Base-by-base conservation (phyloP, 352 stramenopile genomes). In the Hyaloperonospora brassicae region DNA sequence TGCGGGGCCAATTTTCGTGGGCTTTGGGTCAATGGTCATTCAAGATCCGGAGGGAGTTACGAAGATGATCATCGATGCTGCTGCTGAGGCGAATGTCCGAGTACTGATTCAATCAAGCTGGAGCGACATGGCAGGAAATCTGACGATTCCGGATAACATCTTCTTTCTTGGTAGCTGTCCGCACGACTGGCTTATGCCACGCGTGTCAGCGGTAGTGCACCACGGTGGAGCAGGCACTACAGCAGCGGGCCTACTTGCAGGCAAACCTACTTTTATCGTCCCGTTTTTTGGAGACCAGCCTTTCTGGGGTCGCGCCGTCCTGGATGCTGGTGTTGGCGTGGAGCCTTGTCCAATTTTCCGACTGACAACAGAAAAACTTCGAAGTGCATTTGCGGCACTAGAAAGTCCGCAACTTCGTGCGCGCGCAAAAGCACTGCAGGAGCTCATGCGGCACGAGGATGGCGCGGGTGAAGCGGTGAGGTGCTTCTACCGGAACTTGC, bases 231-330 rank as follows among this genome's bases (percentile, higher is more conserved):
- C 93, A 49, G 91, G 91, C 14, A 98, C 93, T 27, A 96, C 89
- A 14, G 89, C 90, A 17, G 87, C 89, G 0, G 93, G 89, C 11
- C 64, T 98, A 1, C 50, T 93, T 36, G 86, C 85, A 41, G 89
- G 89, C 0, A 93, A 97, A 45, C 92, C 93, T 1, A 98, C 89
- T 6, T 90, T 97, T 51, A 87, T 98, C 12, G 92, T 93, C 50
- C 93, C 93, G 6, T 98, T 98, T 52, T 98, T 98, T 61, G 89
- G 87, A 22, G 93, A 98, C 60, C 93, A 98, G 61, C 84, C 77
- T 27, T 97, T 98, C 60, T 98, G 93, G 93, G 90, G 88, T 1
- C 75, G 88, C 44, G 89, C 92, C 8, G 84, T 96, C 0, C 56
- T 86, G 36, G 75, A 74, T 0, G 73, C 79, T 35, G 87, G 86